phyloP scores from a whole-genome alignment of 495 filamentous ascomycete species.

The Paragyromitra xinjiangensis region DNA sequence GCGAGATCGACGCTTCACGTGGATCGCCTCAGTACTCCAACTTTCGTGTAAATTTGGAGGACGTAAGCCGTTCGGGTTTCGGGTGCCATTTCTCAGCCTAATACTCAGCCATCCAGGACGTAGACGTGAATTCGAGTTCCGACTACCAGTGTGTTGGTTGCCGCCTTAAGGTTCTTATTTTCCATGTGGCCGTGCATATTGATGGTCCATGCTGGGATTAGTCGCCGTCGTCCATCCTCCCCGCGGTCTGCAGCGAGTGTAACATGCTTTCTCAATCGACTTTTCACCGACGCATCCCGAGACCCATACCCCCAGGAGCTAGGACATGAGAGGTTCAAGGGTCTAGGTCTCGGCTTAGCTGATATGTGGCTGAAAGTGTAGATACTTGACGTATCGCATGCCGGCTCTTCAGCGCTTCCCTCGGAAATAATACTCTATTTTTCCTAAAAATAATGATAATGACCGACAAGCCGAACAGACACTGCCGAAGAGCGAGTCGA shows the following conservation, averaged over 20 bases:
- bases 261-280: slow-evolving; percentile 1
- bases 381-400: slow-evolving; percentile 13
- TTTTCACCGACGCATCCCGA: slow-evolving; percentile 15
- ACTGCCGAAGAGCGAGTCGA: slow-evolving; percentile 14
- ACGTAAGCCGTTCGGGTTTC: slow-evolving; percentile 32
- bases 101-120: slow-evolving; percentile 14
- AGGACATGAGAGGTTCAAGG: background rate
- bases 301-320: background rate
- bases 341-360: background rate
- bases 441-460: slow-evolving; percentile 22
- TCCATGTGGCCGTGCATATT: slow-evolving; percentile 33
- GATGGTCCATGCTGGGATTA: slow-evolving; percentile 4
- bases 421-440: background rate
- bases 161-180: slow-evolving; percentile 17
- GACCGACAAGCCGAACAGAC: slow-evolving; percentile 2
- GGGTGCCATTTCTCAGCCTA: slow-evolving; percentile 16
- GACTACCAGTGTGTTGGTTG: slow-evolving; percentile 37
- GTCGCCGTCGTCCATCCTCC: slow-evolving; percentile 12
- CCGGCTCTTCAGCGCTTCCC: background rate
- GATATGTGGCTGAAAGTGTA: slow-evolving; percentile 7
- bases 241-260: slow-evolving; percentile 1
- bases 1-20: slow-evolving; percentile 41
- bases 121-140: slow-evolving; percentile 22
- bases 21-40: slow-evolving; percentile 51
- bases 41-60: slow-evolving; percentile 43